phyloP scores from a whole-genome alignment of 305 asterid genomes.

The Fraxinus dipetala region DNA sequence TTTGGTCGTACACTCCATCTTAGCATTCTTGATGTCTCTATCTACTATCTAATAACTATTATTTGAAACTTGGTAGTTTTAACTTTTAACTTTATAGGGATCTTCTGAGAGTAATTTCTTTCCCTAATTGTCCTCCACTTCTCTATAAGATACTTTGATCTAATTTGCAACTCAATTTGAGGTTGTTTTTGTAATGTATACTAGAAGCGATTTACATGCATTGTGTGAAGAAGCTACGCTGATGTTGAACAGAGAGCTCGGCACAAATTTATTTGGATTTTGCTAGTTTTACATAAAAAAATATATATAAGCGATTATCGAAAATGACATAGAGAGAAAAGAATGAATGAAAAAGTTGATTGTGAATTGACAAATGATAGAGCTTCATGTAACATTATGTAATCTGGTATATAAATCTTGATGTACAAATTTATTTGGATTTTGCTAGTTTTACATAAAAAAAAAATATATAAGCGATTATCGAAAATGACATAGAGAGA shows the following conservation, averaged over 20 bases:
- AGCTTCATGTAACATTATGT: too few relatives aligned
- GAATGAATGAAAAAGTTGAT: too few relatives aligned
- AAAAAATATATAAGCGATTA: too few relatives aligned
- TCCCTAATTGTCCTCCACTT: neutral
- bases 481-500: too few relatives aligned
- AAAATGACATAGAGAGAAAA: too few relatives aligned
- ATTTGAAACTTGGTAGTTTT: neutral
- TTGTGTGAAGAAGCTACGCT: constrained; percentile 93
- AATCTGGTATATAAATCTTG: too few relatives aligned
- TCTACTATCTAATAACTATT: neutral
- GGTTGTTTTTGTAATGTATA: constrained; percentile 54
- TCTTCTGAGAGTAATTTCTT: neutral
- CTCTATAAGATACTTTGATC: neutral
- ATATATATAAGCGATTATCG: too few relatives aligned
- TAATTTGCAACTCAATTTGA: constrained; percentile 9
- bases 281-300: too few relatives aligned
- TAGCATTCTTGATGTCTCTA: neutral
- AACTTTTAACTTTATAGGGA: neutral
- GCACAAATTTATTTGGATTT: constrained; percentile 34
- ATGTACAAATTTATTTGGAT: constrained; percentile 14
- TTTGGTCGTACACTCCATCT: neutral
- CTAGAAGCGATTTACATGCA: constrained; percentile 92
- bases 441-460: too few relatives aligned
- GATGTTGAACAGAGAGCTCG: constrained; percentile 97
- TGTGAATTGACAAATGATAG: too few relatives aligned